phyloP scores from a whole-genome alignment of 768 basidiomycete species.

The Phaffia australis region DNA sequence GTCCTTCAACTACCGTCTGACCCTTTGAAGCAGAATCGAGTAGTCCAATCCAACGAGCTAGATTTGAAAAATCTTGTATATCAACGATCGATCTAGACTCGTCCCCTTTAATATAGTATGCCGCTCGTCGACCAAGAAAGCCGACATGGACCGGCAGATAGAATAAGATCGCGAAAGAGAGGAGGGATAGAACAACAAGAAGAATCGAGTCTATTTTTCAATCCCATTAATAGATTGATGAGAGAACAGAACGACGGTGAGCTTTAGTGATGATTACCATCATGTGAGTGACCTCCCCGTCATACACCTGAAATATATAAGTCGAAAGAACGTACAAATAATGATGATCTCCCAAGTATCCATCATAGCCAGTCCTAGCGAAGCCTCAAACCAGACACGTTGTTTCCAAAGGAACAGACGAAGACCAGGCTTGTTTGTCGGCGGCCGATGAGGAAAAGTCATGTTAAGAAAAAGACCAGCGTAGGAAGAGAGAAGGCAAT shows the following conservation, averaged over 20 bases:
- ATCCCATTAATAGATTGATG: neutral
- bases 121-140: constrained; percentile 47
- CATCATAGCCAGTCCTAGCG: constrained; percentile 51
- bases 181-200: constrained; percentile 41
- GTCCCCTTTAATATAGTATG: constrained; percentile 56
- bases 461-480: constrained; percentile 2
- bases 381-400: constrained; percentile 51
- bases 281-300: neutral
- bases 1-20: too few relatives aligned
- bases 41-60: too few relatives aligned
- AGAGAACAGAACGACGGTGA: neutral
- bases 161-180: constrained; percentile 47
- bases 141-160: constrained; percentile 53
- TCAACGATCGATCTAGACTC: constrained; percentile 31
- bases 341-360: constrained; percentile 61
- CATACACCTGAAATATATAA: too few relatives aligned
- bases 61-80: constrained; percentile 17
- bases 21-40: too few relatives aligned
- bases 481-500: too few relatives aligned
- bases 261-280: neutral
- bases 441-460: constrained; percentile 20
- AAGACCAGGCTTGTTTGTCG: constrained; percentile 26
- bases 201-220: constrained; percentile 41
- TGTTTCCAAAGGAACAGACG: constrained; percentile 45
- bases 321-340: constrained; percentile 47